Conservation (phyloP, 352 stramenopile genomes). For the Achlya hypogyna region DNA sequence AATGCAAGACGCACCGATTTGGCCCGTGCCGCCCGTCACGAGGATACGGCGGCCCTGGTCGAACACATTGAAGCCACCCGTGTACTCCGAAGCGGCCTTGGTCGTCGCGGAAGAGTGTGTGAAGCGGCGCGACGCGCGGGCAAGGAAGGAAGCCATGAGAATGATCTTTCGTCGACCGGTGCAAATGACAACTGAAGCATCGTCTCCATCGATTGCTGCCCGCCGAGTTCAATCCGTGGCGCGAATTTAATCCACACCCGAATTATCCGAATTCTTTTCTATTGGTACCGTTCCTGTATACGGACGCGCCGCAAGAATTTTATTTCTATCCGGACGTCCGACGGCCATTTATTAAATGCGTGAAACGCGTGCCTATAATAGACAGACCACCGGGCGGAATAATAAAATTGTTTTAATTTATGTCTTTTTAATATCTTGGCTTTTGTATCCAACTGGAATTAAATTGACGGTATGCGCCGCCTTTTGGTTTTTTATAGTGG, state of each 20-base stretch:
- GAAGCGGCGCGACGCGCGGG: conserved; percentile 7
- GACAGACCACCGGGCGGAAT: no score
- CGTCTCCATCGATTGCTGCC: not conserved
- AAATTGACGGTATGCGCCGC: not conserved
- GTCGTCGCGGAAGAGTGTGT: conserved; percentile 8
- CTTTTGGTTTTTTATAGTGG: not conserved
- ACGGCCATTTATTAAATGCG: not conserved
- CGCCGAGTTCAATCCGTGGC: no score
- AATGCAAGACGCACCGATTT: conserved; percentile 41
- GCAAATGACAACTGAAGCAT: not conserved
- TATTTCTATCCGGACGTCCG: not conserved
- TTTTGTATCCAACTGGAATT: not conserved
- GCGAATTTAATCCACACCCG: not conserved
- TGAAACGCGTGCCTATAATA: not conserved
- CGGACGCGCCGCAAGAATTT: not conserved
- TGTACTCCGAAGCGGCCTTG: conserved; percentile 34
- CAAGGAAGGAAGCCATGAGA: conserved; percentile 11
- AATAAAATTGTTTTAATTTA: conserved; percentile 16
- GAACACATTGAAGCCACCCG: conserved; percentile 42
- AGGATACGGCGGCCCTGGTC: conserved; percentile 53
- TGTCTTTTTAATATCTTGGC: not conserved
- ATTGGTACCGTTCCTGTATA: not conserved
- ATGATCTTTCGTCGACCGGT: not conserved
- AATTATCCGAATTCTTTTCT: conserved; percentile 31
- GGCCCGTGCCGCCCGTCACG: conserved; percentile 67